A percentile compares a stretch with the other conserved stretches of the same genome.
These are phyloP conservation scores for Trichoderma erinaceum DNA, from an alignment of 495 filamentous ascomycete species.

Conservation along the genomic window DNA sequence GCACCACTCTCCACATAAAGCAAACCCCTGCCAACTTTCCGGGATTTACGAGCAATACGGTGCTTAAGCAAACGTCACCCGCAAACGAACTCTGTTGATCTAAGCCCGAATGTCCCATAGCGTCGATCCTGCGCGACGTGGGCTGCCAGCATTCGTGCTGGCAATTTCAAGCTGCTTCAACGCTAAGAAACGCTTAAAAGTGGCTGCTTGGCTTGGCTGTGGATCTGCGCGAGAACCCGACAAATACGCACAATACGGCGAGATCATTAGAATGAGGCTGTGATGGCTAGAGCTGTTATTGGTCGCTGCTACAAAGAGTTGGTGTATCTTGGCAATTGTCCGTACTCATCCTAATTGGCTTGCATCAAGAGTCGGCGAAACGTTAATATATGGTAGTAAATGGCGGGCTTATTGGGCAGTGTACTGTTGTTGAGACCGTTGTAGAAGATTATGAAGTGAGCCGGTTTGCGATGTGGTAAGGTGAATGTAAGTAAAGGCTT, in stretches of 20 bases:
- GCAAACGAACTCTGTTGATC: background rate
- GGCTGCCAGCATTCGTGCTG: background rate
- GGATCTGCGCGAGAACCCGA: too few species aligned
- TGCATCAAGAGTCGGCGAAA: background rate
- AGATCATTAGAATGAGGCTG: background rate
- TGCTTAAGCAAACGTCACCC: background rate
- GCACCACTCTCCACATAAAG: background rate
- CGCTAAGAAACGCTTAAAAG: background rate
- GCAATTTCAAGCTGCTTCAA: background rate
- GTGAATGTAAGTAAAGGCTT: too few species aligned
- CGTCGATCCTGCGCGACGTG: constrained; percentile 4
- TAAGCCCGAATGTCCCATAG: background rate
- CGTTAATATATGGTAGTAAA: background rate
- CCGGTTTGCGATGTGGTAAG: too few species aligned
- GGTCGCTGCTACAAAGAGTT: background rate
- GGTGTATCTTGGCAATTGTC: background rate
- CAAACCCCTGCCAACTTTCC: background rate
- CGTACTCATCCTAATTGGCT: background rate
- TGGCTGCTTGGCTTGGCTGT: too few species aligned
- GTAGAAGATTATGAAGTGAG: too few species aligned
- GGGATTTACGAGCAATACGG: background rate
- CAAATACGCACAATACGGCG: constrained; percentile 5
- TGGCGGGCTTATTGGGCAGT: too few species aligned
- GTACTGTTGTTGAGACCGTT: too few species aligned
- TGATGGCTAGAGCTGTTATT: background rate